phyloP scores from a whole-genome alignment of 2,329 filamentous ascomycete genomes.

The Colletotrichum plurivorum region DNA sequence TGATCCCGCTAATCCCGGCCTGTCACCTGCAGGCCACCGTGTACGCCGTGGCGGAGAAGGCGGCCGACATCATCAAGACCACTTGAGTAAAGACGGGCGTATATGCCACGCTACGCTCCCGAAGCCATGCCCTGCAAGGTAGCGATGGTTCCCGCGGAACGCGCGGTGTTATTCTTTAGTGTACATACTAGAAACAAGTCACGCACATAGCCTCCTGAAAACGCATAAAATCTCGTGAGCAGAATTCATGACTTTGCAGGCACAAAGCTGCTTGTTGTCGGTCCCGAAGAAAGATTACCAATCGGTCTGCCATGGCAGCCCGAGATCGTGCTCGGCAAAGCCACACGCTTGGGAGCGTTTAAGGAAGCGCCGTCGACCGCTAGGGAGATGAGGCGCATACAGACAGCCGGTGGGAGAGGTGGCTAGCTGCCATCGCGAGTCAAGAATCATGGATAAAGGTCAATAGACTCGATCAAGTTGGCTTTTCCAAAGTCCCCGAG shows the following conservation, averaged over 20 bases:
- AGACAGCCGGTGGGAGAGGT: no score
- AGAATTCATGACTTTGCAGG: neutral
- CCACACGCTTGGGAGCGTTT: no score
- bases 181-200: neutral
- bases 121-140: neutral
- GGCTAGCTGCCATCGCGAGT: no score
- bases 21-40: slow-evolving; percentile 52
- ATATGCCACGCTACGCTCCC: neutral
- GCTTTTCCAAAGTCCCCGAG: no score
- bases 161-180: neutral
- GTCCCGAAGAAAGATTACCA: no score
- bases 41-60: slow-evolving; percentile 54
- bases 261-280: neutral
- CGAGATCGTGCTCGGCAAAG: no score
- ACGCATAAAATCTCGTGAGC: neutral
- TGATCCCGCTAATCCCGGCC: slow-evolving; percentile 49
- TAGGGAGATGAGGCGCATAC: no score
- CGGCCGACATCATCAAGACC: slow-evolving; percentile 26
- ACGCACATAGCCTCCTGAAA: neutral
- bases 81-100: neutral
- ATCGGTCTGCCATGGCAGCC: no score
- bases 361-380: no score
- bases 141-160: neutral
- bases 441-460: no score
- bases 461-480: no score